Conservation (phyloP, 495 filamentous ascomycete species). For the Neurospora cerealis region DNA sequence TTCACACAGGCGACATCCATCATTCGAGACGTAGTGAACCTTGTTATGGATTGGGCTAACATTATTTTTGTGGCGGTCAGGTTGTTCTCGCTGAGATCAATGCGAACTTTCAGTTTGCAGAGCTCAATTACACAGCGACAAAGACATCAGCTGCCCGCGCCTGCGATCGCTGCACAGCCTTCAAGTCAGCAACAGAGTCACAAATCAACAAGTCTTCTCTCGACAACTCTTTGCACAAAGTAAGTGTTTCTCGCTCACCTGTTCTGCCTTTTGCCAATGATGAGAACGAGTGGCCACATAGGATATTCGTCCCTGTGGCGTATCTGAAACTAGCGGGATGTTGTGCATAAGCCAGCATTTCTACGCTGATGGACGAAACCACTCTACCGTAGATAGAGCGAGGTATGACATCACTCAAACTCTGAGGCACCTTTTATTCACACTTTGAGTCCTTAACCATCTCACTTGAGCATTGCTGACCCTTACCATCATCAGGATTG, state of each 20-base stretch:
- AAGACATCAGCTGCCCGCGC: not conserved
- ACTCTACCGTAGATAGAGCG: not conserved
- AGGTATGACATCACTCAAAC: no score
- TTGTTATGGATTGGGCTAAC: not conserved
- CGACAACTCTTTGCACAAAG: not conserved
- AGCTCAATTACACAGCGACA: not conserved
- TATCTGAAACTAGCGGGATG: not conserved
- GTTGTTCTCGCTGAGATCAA: not conserved
- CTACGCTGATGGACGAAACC: not conserved
- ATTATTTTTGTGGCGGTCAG: not conserved
- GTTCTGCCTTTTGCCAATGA: not conserved
- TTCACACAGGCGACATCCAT: not conserved
- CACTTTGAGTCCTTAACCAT: not conserved
- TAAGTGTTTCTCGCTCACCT: not conserved
- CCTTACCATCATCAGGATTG: not conserved
- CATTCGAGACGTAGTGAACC: not conserved
- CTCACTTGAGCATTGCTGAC: not conserved
- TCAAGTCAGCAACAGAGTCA: no score
- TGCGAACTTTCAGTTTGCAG: not conserved
- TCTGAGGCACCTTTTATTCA: not conserved
- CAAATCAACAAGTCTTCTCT: not conserved
- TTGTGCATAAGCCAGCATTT: not conserved
- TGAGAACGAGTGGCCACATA: not conserved
- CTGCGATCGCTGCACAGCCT: not conserved
- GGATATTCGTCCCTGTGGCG: not conserved